phyloP scores from a whole-genome alignment of 768 basidiomycete species.

The Hirschioporus abietinus region DNA sequence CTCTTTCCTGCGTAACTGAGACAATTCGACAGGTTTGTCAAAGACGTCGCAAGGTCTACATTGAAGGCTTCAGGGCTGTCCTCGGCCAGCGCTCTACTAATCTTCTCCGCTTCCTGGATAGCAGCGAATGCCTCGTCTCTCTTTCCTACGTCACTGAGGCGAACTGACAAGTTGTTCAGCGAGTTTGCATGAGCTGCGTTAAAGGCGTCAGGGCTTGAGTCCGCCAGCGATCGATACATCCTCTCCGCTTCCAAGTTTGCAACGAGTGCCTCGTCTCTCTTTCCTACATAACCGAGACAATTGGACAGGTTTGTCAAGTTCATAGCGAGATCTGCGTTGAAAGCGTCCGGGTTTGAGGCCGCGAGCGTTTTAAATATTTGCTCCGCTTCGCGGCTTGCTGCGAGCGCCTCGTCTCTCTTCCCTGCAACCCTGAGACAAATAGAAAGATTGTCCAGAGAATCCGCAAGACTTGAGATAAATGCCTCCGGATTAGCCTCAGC shows the following conservation, averaged over 20 bases:
- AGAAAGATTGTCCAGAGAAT: constrained; percentile 9
- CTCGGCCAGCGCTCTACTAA: neutral
- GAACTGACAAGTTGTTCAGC: constrained; percentile 7
- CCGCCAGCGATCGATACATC: too few relatives aligned
- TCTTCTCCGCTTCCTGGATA: constrained; percentile 6
- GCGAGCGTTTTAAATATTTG: neutral
- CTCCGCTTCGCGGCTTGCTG: neutral
- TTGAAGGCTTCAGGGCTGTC: neutral
- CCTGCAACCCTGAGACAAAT: constrained; percentile 6
- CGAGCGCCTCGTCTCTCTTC: neutral
- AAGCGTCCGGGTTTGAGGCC: constrained; percentile 3
- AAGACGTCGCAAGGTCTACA: constrained; percentile 2
- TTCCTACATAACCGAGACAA: too few relatives aligned
- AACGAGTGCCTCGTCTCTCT: too few relatives aligned
- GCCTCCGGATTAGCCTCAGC: neutral
- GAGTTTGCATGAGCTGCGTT: too few relatives aligned
- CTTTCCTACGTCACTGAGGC: constrained; percentile 5
- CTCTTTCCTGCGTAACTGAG: too few relatives aligned
- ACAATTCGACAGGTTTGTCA: constrained; percentile 9
- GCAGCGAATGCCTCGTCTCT: constrained; percentile 11
- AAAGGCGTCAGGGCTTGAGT: too few relatives aligned
- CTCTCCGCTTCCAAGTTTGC: too few relatives aligned
- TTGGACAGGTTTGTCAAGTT: neutral
- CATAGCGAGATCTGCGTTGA: constrained; percentile 10
- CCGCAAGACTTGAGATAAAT: constrained; percentile 4